Conservation (phyloP, 306 rosid genomes). For the Rosa multiflora region DNA sequence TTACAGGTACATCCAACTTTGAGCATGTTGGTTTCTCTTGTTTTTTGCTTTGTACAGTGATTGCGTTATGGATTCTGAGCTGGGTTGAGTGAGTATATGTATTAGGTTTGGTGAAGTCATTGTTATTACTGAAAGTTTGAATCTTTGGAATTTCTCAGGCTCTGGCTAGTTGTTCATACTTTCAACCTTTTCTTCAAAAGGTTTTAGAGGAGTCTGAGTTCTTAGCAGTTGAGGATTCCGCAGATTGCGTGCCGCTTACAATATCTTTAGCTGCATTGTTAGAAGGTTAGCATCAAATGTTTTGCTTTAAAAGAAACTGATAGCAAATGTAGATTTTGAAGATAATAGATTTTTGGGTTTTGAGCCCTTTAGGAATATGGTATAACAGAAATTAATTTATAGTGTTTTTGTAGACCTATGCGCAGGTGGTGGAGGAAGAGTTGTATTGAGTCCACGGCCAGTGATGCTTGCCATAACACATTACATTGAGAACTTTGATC, state of each 20-base stretch:
- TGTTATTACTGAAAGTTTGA: not conserved
- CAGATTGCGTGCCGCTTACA: constrained; percentile 62
- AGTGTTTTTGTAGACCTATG: constrained; percentile 49
- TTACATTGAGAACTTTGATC: constrained; percentile 72
- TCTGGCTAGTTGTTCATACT: constrained; percentile 71
- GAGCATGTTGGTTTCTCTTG: not conserved
- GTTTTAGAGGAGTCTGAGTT: constrained; percentile 47
- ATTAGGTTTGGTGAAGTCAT: not conserved
- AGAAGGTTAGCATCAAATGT: constrained; percentile 48
- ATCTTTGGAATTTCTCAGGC: constrained; percentile 49
- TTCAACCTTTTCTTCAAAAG: constrained; percentile 56
- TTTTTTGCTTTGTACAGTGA: not conserved
- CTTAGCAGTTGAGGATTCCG: constrained; percentile 33
- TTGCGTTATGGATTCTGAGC: not conserved
- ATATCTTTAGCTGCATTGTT: constrained; percentile 57
- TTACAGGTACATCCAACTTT: constrained; percentile 56
- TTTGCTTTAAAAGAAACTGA: not conserved
- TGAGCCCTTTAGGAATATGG: not conserved
- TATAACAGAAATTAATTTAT: not conserved
- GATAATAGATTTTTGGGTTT: not conserved
- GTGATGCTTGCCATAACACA: constrained; percentile 66
- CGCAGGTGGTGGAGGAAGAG: constrained; percentile 42
- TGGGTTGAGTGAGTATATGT: not conserved
- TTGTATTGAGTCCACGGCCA: constrained; percentile 52
- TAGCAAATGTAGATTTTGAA: not conserved